Evolutionary conservation across 2,329 filamentous ascomycete species (phyloP).

Genomic region (Raffaelea deltoideospora): DNA sequence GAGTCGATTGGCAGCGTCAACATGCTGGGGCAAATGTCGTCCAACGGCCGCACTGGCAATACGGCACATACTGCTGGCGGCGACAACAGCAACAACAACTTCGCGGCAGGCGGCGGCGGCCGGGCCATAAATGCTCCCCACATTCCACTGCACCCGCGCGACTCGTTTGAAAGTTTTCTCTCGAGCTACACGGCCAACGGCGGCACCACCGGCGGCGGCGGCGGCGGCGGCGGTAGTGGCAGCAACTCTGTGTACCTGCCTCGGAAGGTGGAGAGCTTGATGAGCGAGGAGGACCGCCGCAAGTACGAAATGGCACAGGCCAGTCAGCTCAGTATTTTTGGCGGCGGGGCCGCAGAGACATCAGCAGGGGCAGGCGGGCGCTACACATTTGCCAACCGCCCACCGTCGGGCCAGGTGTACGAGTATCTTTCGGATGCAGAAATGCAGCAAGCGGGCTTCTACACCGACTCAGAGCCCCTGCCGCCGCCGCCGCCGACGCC

Average conservation of each 20-base stretch:
- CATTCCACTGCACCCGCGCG: constrained; percentile 35
- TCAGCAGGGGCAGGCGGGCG: constrained; percentile 8
- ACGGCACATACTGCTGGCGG: background rate
- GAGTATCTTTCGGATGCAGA: constrained; percentile 30
- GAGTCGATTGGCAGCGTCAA: constrained; percentile 46
- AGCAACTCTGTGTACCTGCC: constrained; percentile 50
- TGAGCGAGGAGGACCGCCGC: constrained; percentile 61
- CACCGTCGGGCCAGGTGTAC: constrained; percentile 29
- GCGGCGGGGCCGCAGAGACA: constrained; percentile 3
- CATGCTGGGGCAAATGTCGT: constrained; percentile 14
- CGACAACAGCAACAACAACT: background rate
- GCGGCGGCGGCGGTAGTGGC: no score
- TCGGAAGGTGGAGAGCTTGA: constrained; percentile 56
- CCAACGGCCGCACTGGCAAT: constrained; percentile 1
- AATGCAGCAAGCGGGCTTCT: constrained; percentile 25
- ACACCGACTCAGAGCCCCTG: constrained; percentile 16
- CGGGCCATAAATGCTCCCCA: no score
- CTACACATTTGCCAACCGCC: constrained; percentile 14
- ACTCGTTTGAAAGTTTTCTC: constrained; percentile 52
- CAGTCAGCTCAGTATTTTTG: constrained; percentile 25
- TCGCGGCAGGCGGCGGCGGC: background rate
- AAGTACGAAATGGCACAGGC: constrained; percentile 59
- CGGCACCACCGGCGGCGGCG: no score
- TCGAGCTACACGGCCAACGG: constrained; percentile 43
- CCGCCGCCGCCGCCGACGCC: no score